Base-by-base conservation (phyloP, 179 eudicot genomes). In the Pouteria campechiana region DNA sequence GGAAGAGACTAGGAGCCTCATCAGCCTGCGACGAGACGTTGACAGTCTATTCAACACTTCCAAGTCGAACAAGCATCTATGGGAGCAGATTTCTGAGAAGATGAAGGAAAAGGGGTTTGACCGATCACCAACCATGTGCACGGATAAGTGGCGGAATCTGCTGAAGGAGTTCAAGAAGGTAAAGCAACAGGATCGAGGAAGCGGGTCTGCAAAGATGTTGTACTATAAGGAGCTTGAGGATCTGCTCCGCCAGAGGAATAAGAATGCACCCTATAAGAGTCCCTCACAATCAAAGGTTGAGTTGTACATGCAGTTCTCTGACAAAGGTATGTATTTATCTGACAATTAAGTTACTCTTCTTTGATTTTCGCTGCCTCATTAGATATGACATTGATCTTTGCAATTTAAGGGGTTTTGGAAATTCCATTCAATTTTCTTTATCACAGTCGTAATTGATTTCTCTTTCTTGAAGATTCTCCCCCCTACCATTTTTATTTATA, bases 81-180 rank as follows among this genome's bases (percentile, higher is more conserved):
- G 98, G 98, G 92, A 90, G 2, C 81, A 77, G 62, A 87, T 90
- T 45, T 82, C 94, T 0, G 10, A 55, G 8, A 73, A 76, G 60
- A 86, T 90, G 98, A 74, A 78, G 14, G 94, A 76, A 0, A 67
- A 67, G 32, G 98, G 98, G 38, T 90, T 90, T 22, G 98, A 90
- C 58, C 57, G 96, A 9, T 79, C 94, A 1, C 84, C 98, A 0
- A 79, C 88, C 1, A 90, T 90, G 98, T 90, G 98, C 21, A 90
- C 98, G 3, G 98, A 90, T 21, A 90, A 90, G 63, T 90, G 98
- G 98, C 67, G 98, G 73, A 90, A 90, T 27, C 48, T 90, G 39
- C 38, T 90, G 36, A 90, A 90, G 67, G 98, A 90, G 49, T 87
- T 79, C 41, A 90, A 90, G 72, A 90, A 90, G 54, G 74, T 54